A percentile compares a stretch with the other conserved stretches of the same genome.
phyloP scores from a whole-genome alignment of 169 alveolate genomes.

The Theileria orientalis region DNA sequence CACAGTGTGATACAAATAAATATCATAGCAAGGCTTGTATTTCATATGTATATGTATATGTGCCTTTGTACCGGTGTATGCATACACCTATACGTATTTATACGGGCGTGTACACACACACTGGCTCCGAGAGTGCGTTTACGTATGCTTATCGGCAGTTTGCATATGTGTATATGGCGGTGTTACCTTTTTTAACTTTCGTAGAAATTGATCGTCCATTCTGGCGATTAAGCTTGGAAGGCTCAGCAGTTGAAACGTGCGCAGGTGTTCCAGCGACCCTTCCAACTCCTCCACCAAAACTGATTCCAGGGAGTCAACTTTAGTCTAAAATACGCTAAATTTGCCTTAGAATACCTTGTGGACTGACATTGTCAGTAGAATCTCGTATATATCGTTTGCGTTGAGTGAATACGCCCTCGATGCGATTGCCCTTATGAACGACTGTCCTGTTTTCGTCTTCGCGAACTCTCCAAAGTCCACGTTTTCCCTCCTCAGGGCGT shows the following conservation, averaged over 20 bases:
- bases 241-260: not conserved
- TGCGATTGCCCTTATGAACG: slow-evolving; percentile 37
- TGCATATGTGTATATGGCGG: too few species aligned
- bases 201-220: not conserved
- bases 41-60: too few species aligned
- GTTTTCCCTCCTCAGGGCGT: slow-evolving; percentile 5
- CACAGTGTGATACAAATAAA: too few species aligned
- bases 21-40: too few species aligned
- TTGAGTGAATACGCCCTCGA: slow-evolving; percentile 45
- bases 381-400: slow-evolving; percentile 27
- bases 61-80: too few species aligned
- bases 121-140: too few species aligned
- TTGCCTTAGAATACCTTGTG: slow-evolving; percentile 14
- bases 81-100: too few species aligned
- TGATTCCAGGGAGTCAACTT: not conserved
- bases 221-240: slow-evolving; percentile 6
- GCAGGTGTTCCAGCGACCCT: slow-evolving; percentile 9
- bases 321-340: not conserved
- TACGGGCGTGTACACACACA: too few species aligned
- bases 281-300: slow-evolving; percentile 5
- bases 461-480: slow-evolving; percentile 6
- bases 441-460: slow-evolving; percentile 21
- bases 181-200: slow-evolving; percentile 1
- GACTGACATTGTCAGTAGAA: slow-evolving; percentile 22
- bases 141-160: too few species aligned